Conservation (phyloP, 257 asterid species). For the Penstemon barbatus region DNA sequence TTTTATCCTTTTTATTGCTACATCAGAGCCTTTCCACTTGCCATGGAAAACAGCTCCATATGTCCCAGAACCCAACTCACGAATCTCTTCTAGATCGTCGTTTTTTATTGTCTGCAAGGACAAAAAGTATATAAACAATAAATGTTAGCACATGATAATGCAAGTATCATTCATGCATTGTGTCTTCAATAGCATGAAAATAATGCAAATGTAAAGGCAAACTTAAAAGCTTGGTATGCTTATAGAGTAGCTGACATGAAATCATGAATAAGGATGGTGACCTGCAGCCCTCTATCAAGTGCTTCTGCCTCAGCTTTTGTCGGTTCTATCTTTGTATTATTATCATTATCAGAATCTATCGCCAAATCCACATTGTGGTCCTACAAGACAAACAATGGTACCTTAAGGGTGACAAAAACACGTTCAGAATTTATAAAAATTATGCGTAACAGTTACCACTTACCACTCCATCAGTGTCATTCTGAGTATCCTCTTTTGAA, state of each 20-base stretch:
- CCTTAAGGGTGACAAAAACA: constrained; percentile 19
- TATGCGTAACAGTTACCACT: constrained; percentile 20
- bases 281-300: constrained; percentile 92
- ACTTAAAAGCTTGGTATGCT: neutral
- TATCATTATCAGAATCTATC: constrained; percentile 65
- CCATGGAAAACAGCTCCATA: constrained; percentile 96
- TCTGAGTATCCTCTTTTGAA: constrained; percentile 45
- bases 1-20: constrained; percentile 92
- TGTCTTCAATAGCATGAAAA: no score
- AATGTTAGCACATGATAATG: constrained; percentile 13
- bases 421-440: no score
- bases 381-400: constrained; percentile 34
- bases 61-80: constrained; percentile 94
- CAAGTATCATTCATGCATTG: neutral
- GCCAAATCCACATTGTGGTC: constrained; percentile 63
- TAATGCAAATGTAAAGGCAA: constrained; percentile 5
- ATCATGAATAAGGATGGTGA: constrained; percentile 24
- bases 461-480: constrained; percentile 56
- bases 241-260: constrained; percentile 9
- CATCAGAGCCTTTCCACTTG: constrained; percentile 98
- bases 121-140: constrained; percentile 14
- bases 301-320: constrained; percentile 97
- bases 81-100: constrained; percentile 95
- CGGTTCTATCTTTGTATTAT: constrained; percentile 70
- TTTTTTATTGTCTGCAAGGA: constrained; percentile 68